Evolutionary conservation across 495 filamentous ascomycete genomes (phyloP), one percentile per base, ranked within the genome.

Genomic region (Hamigera avellanea): DNA sequence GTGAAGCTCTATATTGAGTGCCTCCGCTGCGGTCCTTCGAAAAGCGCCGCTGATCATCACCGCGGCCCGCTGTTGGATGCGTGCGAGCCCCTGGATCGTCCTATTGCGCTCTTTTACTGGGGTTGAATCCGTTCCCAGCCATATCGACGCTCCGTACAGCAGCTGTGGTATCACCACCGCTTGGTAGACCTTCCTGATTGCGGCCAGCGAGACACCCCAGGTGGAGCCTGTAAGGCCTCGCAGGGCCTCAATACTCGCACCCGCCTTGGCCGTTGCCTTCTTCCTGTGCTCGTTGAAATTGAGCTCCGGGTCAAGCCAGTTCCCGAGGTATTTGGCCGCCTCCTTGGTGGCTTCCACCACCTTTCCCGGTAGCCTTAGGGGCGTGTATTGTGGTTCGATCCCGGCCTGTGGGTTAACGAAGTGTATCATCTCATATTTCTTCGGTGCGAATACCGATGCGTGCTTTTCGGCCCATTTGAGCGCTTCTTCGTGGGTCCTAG

Each of bases 31-130:
- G 0, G 26, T 46, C 15, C 8, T 39, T n/a, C 37, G 30, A 14
- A 43, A 53, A 0, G 36, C 33, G 0, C 46, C 30, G 10, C 38
- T 46, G 6, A 49, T 47, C 1, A 49, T 7, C 3, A 40, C 16
- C 1, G 38, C 40, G 0, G 42, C 44, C 0, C 34, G 32, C 14
- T 35, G 41, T 9, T 51, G 36, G 0, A 52, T 35, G 0, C 13
- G 19, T 0, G 12, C 14, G 9, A 54, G 39, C 9, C 28, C 32
- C 3, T 23, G 8, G 3, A 34, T 25, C 6, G 41, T 7, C 8
- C 8, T 12, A 5, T 16, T 14, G 6, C 14, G 2, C 13, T 34
- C 6, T 8, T 10, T n/a, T 29, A 13, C 0, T 9, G n/a, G 3
- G 6, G 7, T 18, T 19, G 7, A n/a, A 18, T 26, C 10, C 16